phyloP scores from a whole-genome alignment of 306 rosid genomes.

The Canavalia ensiformis region DNA sequence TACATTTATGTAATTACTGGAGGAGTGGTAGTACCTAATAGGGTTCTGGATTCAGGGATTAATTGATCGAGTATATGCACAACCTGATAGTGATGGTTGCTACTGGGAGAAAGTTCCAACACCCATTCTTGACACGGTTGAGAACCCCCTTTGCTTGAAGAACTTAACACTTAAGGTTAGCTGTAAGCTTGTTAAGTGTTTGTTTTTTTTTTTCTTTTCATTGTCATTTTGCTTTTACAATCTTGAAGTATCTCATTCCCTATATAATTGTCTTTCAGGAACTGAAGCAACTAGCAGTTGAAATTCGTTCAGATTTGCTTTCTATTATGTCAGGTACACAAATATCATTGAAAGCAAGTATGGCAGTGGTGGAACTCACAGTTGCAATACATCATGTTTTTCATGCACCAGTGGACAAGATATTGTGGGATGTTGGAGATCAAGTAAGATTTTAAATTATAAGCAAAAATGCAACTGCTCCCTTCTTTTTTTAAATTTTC shows the following conservation, averaged over 20 bases:
- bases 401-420: conserved; percentile 89
- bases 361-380: conserved; percentile 83
- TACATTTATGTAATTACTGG: conserved; percentile 28
- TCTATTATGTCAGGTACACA: conserved; percentile 55
- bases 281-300: conserved; percentile 81
- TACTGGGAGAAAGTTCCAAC: conserved; percentile 76
- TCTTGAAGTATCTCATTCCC: conserved; percentile 45
- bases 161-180: conserved; percentile 77
- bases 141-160: conserved; percentile 89
- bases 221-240: conserved; percentile 25
- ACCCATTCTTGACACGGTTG: conserved; percentile 85
- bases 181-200: not conserved
- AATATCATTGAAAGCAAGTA: conserved; percentile 64
- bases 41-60: conserved; percentile 63
- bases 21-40: conserved; percentile 37
- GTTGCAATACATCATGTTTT: conserved; percentile 93
- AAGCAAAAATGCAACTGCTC: not conserved
- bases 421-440: conserved; percentile 91
- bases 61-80: conserved; percentile 57
- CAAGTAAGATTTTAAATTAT: conserved; percentile 69
- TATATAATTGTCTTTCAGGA: conserved; percentile 63
- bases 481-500: conserved; percentile 10
- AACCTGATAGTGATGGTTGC: conserved; percentile 66
- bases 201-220: no score
- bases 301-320: conserved; percentile 78